Base-by-base conservation (phyloP, 1,139 yeast genomes). In the Scheffersomyces quercinus region DNA sequence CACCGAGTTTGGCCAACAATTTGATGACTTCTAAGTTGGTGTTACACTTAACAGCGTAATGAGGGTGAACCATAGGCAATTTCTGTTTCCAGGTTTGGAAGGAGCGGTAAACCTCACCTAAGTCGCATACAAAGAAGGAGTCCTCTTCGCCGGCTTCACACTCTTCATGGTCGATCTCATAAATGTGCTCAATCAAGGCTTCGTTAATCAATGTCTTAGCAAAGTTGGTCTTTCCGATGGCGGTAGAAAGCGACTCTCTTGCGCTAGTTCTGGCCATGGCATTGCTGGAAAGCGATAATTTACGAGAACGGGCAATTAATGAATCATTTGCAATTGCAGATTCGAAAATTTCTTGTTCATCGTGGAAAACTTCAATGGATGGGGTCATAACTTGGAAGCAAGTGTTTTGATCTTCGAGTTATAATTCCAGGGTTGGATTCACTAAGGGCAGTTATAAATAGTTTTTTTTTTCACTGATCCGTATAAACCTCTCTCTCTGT, bases 11-110 rank as follows among this genome's bases (percentile, higher is more conserved):
- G 12, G 81, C 82, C 52, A 93, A 73, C 36, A 77, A 64, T 44
- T 70, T 64, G 49, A 93, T 65, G 13, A 93, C 82, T 46, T 71
- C 70, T 6, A 69, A 53, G 61, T 89, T 83, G 39, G 91, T 88
- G 70, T 93, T 93, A 70, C 98, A 93, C 68, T 93, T 93, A 55
- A 93, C 95, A 24, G 99, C 98, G 66, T 90, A 93, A 64, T 76
- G 83, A 29, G 98, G 97, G 44, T 79, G 79, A 37, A 93, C 83
- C 43, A 83, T 74, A 13, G 97, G 96, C 59, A 93, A 73, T 35
- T 71, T 64, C 14, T 55, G 44, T 29, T 62, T 60, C 98, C 98
- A 93, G 38, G 79, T 70, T 15, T 64, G 50, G 50, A 76, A 77
- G 44, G 90, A 76, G 48, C 83, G 75, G 48, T 72, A 72, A 33